Evolutionary conservation across 2,329 filamentous ascomycete genomes (phyloP).

Genomic region (Diaporthe nobilis): DNA sequence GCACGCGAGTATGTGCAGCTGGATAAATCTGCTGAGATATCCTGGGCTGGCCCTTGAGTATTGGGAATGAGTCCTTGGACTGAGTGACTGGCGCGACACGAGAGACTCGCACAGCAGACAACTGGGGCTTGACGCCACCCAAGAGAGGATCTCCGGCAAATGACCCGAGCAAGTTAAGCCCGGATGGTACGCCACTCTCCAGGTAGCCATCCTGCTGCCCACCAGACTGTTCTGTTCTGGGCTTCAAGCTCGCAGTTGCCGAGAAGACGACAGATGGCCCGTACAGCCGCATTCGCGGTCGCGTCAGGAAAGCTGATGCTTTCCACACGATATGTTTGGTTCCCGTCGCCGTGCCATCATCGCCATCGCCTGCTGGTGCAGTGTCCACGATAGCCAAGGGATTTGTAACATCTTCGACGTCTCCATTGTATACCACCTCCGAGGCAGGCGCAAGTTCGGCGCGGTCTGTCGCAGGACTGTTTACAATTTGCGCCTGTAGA

Average conservation of each 20-base stretch:
- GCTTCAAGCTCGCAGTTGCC: slow-evolving; percentile 72
- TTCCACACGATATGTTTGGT: slow-evolving; percentile 72
- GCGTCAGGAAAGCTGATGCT: slow-evolving; percentile 68
- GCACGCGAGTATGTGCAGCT: slow-evolving; percentile 79
- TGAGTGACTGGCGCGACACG: slow-evolving; percentile 79
- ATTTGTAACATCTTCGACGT: slow-evolving; percentile 63
- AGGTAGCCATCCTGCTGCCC: slow-evolving; percentile 73
- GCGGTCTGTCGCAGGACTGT: slow-evolving; percentile 65
- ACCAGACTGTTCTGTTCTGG: slow-evolving; percentile 59
- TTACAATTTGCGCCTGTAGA: slow-evolving; percentile 76
- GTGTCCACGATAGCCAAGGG: slow-evolving; percentile 66
- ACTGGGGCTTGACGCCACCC: slow-evolving; percentile 71
- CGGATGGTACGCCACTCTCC: slow-evolving; percentile 76
- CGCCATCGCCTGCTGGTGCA: slow-evolving; percentile 47
- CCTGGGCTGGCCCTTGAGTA: slow-evolving; percentile 74
- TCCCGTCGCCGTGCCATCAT: slow-evolving; percentile 44
- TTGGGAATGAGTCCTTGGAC: slow-evolving; percentile 71
- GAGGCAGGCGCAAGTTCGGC: slow-evolving; percentile 60
- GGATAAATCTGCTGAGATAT: slow-evolving; percentile 76
- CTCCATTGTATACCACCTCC: slow-evolving; percentile 73
- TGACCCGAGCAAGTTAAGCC: slow-evolving; percentile 83
- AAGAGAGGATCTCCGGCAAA: slow-evolving; percentile 77
- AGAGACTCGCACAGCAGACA: slow-evolving; percentile 82
- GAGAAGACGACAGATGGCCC: slow-evolving; percentile 76
- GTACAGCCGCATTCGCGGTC: slow-evolving; percentile 76